phyloP scores from a whole-genome alignment of 179 eudicot species.

The Silene vulgaris region DNA sequence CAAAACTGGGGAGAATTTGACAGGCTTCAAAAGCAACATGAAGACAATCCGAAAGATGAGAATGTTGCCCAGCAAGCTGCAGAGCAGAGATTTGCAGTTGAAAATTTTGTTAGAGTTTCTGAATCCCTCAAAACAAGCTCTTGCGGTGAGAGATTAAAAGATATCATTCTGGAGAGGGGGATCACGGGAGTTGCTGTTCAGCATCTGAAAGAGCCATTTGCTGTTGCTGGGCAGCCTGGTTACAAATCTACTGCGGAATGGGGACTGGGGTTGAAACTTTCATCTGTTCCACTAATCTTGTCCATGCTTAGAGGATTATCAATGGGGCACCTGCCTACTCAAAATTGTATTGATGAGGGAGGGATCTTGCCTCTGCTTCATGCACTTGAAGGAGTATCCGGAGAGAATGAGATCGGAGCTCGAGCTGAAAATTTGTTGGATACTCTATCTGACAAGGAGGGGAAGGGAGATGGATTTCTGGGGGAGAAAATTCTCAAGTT shows the following conservation, averaged over 20 bases:
- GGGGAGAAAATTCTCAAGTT: conserved; percentile 65
- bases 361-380: conserved; percentile 87
- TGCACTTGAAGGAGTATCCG: conserved; percentile 91
- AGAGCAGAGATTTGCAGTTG: conserved; percentile 80
- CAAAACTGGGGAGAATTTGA: conserved; percentile 83
- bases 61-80: conserved; percentile 56
- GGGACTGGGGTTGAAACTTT: conserved; percentile 63
- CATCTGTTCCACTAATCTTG: conserved; percentile 83
- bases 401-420: conserved; percentile 96
- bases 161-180: conserved; percentile 83
- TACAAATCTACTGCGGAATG: conserved; percentile 66
- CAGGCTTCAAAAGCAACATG: conserved; percentile 57
- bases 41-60: conserved; percentile 73
- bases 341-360: conserved; percentile 68
- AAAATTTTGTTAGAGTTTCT: conserved; percentile 94
- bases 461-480: conserved; percentile 77
- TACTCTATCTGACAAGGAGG: conserved; percentile 84
- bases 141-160: conserved; percentile 94
- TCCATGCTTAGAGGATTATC: conserved; percentile 97
- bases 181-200: conserved; percentile 64
- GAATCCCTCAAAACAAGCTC: conserved; percentile 95
- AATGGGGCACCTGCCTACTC: conserved; percentile 92
- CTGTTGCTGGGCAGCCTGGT: conserved; percentile 63
- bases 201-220: conserved; percentile 66
- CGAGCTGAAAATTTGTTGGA: conserved; percentile 96